phyloP scores from a whole-genome alignment of 2,329 filamentous ascomycete species.

The Huntiella moniliformis region DNA sequence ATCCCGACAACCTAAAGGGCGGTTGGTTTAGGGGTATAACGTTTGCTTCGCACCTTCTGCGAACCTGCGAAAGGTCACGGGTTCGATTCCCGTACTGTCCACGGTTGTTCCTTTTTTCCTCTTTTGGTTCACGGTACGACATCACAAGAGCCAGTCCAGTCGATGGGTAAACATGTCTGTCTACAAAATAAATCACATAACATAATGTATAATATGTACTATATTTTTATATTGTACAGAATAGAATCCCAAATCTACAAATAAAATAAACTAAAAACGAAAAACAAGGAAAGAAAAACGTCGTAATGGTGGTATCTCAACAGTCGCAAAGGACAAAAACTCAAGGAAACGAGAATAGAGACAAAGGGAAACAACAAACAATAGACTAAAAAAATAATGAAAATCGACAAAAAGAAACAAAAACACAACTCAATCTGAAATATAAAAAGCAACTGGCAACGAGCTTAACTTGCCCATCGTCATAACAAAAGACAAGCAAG shows the following conservation, averaged over 20 bases:
- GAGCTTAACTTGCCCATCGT: too few species aligned
- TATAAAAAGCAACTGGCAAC: not conserved
- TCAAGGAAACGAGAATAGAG: constrained; percentile 1
- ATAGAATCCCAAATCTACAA: too few species aligned
- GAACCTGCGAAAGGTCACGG: constrained; percentile 11
- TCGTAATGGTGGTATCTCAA: constrained; percentile 8
- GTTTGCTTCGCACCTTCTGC: constrained; percentile 9
- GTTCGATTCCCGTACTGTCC: constrained; percentile 12
- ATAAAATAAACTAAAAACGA: too few species aligned
- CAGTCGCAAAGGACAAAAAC: constrained; percentile 1
- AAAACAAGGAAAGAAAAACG: not conserved
- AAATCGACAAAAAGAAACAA: not conserved
- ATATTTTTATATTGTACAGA: too few species aligned
- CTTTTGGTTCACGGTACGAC: not conserved
- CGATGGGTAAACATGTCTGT: too few species aligned
- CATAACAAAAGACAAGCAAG: not conserved
- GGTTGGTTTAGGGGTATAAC: constrained; percentile 11
- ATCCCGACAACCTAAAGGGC: not conserved
- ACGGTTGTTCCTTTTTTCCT: not conserved
- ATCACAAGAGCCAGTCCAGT: too few species aligned
- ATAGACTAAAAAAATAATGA: not conserved
- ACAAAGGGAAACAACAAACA: not conserved
- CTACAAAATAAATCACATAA: too few species aligned
- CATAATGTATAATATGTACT: too few species aligned
- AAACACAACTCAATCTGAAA: not conserved